Conservation (phyloP, 129 eudicot genomes). For the Smallanthus sonchifolius region DNA sequence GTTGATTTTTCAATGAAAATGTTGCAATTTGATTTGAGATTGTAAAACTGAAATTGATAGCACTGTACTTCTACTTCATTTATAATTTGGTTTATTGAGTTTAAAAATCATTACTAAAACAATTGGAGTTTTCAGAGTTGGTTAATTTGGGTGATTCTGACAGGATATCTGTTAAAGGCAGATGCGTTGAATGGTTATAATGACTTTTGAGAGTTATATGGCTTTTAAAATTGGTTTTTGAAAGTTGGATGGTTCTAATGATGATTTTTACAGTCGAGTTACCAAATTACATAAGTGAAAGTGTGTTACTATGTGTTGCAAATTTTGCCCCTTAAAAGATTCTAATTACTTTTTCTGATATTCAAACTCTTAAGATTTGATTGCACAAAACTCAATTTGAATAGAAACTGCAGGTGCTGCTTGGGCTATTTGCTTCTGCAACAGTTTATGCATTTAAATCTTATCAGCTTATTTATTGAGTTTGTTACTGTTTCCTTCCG, state of each 20-base stretch:
- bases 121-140: not conserved
- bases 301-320: not conserved
- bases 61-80: not conserved
- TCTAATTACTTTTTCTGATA: not conserved
- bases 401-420: not conserved
- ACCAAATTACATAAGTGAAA: not conserved
- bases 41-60: not conserved
- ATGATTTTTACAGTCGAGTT: not conserved
- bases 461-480: not conserved
- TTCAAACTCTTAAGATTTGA: not conserved
- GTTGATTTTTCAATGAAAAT: not conserved
- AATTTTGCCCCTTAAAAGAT: not conserved
- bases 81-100: not conserved
- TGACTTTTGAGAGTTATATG: not conserved
- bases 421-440: not conserved
- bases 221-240: not conserved
- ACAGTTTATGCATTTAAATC: constrained; percentile 5
- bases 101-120: not conserved
- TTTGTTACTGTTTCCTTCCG: constrained; percentile 2
- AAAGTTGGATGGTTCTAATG: not conserved
- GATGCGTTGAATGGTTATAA: not conserved
- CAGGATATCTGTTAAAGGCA: not conserved
- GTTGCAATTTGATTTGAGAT: constrained; percentile 2
- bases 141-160: not conserved
- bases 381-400: not conserved